Evolutionary conservation across 169 alveolate genomes (phyloP).

Genomic region (Plasmodium fragile): DNA sequence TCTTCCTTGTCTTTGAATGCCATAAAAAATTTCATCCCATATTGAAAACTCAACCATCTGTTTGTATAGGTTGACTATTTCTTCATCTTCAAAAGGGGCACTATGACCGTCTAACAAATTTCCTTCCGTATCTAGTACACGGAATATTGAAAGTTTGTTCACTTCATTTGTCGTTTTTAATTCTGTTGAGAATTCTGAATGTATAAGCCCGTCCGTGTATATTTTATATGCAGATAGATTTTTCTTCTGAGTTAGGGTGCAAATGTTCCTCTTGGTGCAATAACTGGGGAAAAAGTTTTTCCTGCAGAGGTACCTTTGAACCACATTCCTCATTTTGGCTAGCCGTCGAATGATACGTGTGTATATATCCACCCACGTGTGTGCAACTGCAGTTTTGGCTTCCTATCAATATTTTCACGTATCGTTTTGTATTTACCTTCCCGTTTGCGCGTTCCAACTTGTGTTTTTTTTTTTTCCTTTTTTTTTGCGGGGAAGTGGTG

Average conservation of each 20-base stretch:
- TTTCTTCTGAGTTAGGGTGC: constrained; percentile 6
- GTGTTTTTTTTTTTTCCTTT: not conserved
- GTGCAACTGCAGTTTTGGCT: not conserved
- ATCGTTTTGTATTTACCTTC: not conserved
- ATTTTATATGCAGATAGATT: constrained; percentile 53
- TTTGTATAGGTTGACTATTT: constrained; percentile 79
- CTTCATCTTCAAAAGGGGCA: constrained; percentile 82
- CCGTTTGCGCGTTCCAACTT: not conserved
- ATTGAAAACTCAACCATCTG: constrained; percentile 82
- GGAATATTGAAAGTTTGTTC: constrained; percentile 83
- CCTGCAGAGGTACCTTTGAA: constrained; percentile 20
- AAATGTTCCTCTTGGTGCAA: constrained; percentile 4
- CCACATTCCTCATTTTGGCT: constrained; percentile 25
- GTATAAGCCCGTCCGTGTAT: constrained; percentile 78
- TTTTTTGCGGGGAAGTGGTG: not conserved
- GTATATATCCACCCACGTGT: too few species aligned
- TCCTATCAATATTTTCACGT: not conserved
- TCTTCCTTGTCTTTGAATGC: constrained; percentile 92
- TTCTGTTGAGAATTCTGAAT: constrained; percentile 84
- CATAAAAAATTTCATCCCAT: constrained; percentile 88
- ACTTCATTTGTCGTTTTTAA: constrained; percentile 82
- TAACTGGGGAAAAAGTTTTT: not conserved
- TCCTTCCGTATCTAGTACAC: constrained; percentile 84
- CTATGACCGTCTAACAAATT: constrained; percentile 79
- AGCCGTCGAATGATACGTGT: not conserved